phyloP scores from a whole-genome alignment of 2,329 filamentous ascomycete genomes.

The Alternaria alternata region DNA sequence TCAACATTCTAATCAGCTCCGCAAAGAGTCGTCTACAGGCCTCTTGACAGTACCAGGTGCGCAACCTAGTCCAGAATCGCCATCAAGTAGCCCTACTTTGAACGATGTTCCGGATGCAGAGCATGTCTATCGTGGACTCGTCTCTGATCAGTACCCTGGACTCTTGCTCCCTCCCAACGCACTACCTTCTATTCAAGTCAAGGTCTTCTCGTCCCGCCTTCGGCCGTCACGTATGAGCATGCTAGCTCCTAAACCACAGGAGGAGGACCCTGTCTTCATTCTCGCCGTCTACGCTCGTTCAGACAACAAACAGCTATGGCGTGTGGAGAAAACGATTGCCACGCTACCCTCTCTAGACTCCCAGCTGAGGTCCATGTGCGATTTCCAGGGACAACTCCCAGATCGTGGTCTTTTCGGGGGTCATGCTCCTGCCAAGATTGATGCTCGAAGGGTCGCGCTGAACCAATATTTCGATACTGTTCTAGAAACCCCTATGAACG shows the following conservation, averaged over 20 bases:
- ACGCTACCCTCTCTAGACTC: slow-evolving; percentile 85
- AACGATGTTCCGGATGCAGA: slow-evolving; percentile 49
- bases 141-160: slow-evolving; percentile 86
- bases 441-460: slow-evolving; percentile 81
- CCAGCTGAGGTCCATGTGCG: slow-evolving; percentile 75
- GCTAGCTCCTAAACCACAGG: slow-evolving; percentile 77
- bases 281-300: slow-evolving; percentile 83
- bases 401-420: slow-evolving; percentile 88
- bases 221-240: slow-evolving; percentile 89
- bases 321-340: slow-evolving; percentile 88
- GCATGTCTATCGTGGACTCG: slow-evolving; percentile 76
- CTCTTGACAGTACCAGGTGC: slow-evolving; percentile 42
- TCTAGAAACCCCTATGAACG: slow-evolving; percentile 82
- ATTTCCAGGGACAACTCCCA: slow-evolving; percentile 78
- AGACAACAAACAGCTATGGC: slow-evolving; percentile 83
- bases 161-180: slow-evolving; percentile 88
- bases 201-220: slow-evolving; percentile 92
- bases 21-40: slow-evolving; percentile 34
- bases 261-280: slow-evolving; percentile 94
- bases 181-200: slow-evolving; percentile 82
- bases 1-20: slow-evolving; percentile 44
- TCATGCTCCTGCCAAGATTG: slow-evolving; percentile 91
- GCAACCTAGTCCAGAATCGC: slow-evolving; percentile 46
- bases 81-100: slow-evolving; percentile 34
- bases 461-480: slow-evolving; percentile 87